Percentiles rank a stretch among this genome's conserved stretches.
These are phyloP conservation scores for Pneumocystis jirovecii DNA, from an alignment of 1,139 yeast species.

Conservation along the genomic window DNA sequence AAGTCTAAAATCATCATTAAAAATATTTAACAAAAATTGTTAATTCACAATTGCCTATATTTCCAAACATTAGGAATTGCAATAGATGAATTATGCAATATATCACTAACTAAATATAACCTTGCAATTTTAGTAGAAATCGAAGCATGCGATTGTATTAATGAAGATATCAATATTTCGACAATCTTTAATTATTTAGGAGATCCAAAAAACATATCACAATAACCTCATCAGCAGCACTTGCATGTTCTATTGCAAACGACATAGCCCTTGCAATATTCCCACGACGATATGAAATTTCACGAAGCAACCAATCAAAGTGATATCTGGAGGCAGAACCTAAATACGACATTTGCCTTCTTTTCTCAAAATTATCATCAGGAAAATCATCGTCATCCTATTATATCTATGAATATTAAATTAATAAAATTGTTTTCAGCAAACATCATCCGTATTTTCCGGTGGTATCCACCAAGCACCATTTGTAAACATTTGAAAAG, in stretches of 20 bases:
- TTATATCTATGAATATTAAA: not conserved
- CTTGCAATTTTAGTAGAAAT: conserved; percentile 17
- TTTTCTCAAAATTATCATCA: not conserved
- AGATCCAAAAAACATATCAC: not conserved
- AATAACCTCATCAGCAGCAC: conserved; percentile 16
- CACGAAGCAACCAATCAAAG: conserved; percentile 1
- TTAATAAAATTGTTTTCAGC: not conserved
- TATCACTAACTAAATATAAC: conserved; percentile 21
- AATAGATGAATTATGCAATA: conserved; percentile 18
- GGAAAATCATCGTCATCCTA: not conserved
- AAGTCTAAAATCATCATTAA: conserved; percentile 3
- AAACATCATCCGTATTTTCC: not conserved
- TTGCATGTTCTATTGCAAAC: conserved; percentile 20
- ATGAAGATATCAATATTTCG: conserved; percentile 16
- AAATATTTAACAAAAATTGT: not conserved
- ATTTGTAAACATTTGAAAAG: conserved; percentile 3
- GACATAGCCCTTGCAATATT: conserved; percentile 22
- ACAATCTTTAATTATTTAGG: conserved; percentile 11
- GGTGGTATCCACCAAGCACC: conserved; percentile 5
- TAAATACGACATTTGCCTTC: not conserved
- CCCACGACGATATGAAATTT: conserved; percentile 15
- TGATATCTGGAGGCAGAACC: not conserved
- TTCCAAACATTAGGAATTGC: conserved; percentile 16
- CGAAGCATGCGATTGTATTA: conserved; percentile 12
- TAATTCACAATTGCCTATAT: conserved; percentile 11